Evolutionary conservation across 805 yeast genomes (phyloP), one percentile per base, ranked within the genome.

Genomic region (Candida piceae): DNA sequence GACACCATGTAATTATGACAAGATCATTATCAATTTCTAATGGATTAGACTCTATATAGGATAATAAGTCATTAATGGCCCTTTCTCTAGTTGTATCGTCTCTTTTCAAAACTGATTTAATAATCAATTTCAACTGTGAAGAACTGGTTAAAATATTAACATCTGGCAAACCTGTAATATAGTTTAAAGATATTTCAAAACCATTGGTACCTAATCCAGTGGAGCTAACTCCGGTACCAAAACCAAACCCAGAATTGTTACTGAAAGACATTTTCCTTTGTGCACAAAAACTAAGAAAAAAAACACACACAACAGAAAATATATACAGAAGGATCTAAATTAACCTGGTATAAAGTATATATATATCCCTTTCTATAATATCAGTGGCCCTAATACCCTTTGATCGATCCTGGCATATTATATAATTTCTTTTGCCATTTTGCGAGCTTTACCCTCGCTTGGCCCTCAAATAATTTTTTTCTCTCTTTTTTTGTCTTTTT

Each of bases 61-160:
- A 49, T 3, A 67, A 49, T 21, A 82, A 53, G 29, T 84, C 94
- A 5, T 46, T 54, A 18, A 87, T 63, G 1, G 93, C 87, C 53
- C 81, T 84, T 48, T 86, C 95, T 52, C 80, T 84, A 0, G 97
- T 90, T n/a, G 77, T 79, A 6, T 80, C 72, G 51, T 88, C 95
- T 52, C 83, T 76, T 58, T 88, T 89, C 55, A 82, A 55, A 34
- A 89, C 58, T 8, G 84, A 76, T 54, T 84, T 88, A 66, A 88
- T 82, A n/a, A 79, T 65, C 9, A 88, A 64, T 29, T 73, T 72
- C 38, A 83, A 57, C 9, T 64, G 62, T 12, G 62, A 44, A 2
- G 81, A 66, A 29, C 76, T 62, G 9, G 62, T 41, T 5, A 80
- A 48, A 10, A 63, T 48, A 31, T 70, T 70, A 7, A 84, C 76